These are phyloP conservation scores for Bruguiera hainesii DNA, from an alignment of 441 rosid genomes.

Conservation along the genomic window DNA sequence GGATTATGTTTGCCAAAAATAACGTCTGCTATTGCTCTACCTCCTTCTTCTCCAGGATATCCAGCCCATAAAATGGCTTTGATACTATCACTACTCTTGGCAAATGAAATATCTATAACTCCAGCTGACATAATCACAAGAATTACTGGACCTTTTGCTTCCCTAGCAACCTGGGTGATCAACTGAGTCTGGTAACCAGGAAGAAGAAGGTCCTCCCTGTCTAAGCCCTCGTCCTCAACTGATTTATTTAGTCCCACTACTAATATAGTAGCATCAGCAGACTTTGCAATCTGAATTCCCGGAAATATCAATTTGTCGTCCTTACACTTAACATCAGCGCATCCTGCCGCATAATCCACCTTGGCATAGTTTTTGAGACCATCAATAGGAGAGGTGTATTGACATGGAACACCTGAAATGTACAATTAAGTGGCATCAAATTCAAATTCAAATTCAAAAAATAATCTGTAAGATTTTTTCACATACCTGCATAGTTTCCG, in stretches of 20 bases:
- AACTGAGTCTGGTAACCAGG: slow-evolving; percentile 42
- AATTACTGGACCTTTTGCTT: slow-evolving; percentile 34
- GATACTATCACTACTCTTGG: slow-evolving; percentile 25
- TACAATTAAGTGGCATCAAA: too few relatives aligned
- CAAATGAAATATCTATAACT: slow-evolving; percentile 41
- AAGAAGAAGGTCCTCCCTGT: slow-evolving; percentile 35
- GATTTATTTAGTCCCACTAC: slow-evolving; percentile 35
- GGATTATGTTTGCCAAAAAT: slow-evolving; percentile 48
- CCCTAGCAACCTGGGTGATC: slow-evolving; percentile 31
- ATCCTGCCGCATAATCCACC: slow-evolving; percentile 25
- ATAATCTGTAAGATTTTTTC: too few relatives aligned
- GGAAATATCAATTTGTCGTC: slow-evolving; percentile 14
- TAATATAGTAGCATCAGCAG: slow-evolving; percentile 30
- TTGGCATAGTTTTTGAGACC: slow-evolving; percentile 29
- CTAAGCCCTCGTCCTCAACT: slow-evolving; percentile 38
- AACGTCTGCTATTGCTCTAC: slow-evolving; percentile 48
- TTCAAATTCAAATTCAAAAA: too few relatives aligned
- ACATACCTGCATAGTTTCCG: slow-evolving; percentile 53
- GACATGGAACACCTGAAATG: slow-evolving; percentile 35
- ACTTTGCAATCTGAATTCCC: slow-evolving; percentile 27
- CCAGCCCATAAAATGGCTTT: slow-evolving; percentile 48
- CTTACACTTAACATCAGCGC: slow-evolving; percentile 30
- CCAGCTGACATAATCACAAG: slow-evolving; percentile 44
- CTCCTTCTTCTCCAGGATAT: slow-evolving; percentile 53
- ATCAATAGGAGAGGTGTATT: slow-evolving; percentile 32